A percentile compares a stretch with the other conserved stretches of the same genome.
Conservation (phyloP, 331 rosid species). For the Pyracantha coccinea region DNA sequence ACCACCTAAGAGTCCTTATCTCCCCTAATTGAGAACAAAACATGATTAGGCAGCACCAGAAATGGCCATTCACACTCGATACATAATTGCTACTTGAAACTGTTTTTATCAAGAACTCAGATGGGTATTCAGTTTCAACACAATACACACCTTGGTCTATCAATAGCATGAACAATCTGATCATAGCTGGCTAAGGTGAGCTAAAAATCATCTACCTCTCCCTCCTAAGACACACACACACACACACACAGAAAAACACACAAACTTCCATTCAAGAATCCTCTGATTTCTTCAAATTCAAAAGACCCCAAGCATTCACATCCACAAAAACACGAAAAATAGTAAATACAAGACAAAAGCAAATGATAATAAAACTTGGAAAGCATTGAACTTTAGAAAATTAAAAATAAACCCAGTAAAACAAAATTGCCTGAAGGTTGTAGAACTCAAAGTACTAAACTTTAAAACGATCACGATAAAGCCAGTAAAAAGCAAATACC, state of each 20-base stretch:
- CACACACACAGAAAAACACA: no score
- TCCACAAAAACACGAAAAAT: neutral
- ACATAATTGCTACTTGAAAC: no score
- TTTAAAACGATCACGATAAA: neutral
- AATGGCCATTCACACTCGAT: no score
- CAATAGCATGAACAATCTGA: neutral
- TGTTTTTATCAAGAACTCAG: no score
- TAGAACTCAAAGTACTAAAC: neutral
- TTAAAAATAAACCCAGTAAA: neutral
- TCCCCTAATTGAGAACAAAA: no score
- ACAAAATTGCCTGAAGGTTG: neutral
- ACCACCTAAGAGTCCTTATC: no score
- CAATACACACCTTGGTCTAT: neutral
- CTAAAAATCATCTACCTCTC: neutral
- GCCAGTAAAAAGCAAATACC: conserved; percentile 33
- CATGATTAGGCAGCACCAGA: no score
- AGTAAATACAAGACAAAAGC: neutral
- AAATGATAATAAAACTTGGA: neutral
- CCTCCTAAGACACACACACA: neutral
- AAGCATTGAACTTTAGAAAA: neutral
- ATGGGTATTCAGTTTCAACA: no score
- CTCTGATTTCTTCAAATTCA: no score
- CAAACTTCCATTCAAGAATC: no score
- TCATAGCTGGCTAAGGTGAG: neutral
- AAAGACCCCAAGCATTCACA: neutral